Percentiles rank a stretch among this genome's conserved stretches.
Evolutionary conservation across 441 rosid genomes (phyloP).

Genomic region (Geranium incanum): DNA sequence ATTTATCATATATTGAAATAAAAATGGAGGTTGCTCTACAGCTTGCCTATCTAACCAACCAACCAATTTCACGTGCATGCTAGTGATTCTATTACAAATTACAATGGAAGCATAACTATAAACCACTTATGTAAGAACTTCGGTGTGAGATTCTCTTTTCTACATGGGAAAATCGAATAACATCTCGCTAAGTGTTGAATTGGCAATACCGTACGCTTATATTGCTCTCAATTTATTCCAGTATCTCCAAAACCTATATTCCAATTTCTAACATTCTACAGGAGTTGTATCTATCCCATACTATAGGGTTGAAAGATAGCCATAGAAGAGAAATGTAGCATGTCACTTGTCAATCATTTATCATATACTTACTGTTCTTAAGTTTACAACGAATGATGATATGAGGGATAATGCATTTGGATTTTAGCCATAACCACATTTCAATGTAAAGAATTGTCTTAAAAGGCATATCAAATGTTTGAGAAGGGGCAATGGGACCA

Average conservation of each 20-base stretch:
- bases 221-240: background rate
- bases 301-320: background rate
- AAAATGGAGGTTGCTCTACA: constrained; percentile 2
- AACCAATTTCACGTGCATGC: background rate
- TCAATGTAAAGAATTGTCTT: background rate
- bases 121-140: background rate
- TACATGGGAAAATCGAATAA: background rate
- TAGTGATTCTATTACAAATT: background rate
- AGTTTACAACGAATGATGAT: background rate
- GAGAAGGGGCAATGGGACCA: background rate
- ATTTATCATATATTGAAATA: background rate
- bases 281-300: background rate
- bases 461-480: background rate
- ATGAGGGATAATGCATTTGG: background rate
- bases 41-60: background rate
- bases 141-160: background rate
- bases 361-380: background rate
- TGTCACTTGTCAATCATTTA: background rate
- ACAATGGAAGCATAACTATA: background rate
- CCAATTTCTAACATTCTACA: background rate
- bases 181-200: background rate
- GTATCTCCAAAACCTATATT: background rate
- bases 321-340: background rate
- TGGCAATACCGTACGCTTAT: background rate
- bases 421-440: background rate